phyloP scores from a whole-genome alignment of 2,329 filamentous ascomycete genomes.

The Fusarium equiseti region DNA sequence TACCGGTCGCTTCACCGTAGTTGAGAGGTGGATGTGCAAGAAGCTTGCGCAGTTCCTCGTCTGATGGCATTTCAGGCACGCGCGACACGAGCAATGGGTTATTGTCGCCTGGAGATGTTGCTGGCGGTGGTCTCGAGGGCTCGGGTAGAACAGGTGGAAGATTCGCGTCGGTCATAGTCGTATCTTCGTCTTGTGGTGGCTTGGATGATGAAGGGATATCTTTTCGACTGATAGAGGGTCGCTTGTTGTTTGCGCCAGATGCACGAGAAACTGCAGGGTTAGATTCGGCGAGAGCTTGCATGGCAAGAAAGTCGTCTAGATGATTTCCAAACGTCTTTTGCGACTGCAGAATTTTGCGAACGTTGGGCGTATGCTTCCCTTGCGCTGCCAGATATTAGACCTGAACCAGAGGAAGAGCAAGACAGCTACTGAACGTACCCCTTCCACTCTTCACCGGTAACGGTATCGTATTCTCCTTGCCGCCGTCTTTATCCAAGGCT shows the following conservation, averaged over 20 bases:
- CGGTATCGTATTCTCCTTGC: slow-evolving; percentile 77
- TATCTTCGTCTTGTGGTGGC: slow-evolving; percentile 44
- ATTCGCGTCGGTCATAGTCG: slow-evolving; percentile 44
- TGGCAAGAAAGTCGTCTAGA: slow-evolving; percentile 81
- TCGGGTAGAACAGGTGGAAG: slow-evolving; percentile 53
- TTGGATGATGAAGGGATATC: slow-evolving; percentile 44
- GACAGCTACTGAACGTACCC: slow-evolving; percentile 49
- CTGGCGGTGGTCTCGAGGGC: slow-evolving; percentile 50
- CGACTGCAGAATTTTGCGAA: slow-evolving; percentile 81
- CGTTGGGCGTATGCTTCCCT: slow-evolving; percentile 74
- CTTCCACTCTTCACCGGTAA: slow-evolving; percentile 68
- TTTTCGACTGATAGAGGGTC: slow-evolving; percentile 44
- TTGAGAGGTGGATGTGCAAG: slow-evolving; percentile 73
- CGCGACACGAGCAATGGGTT: slow-evolving; percentile 70
- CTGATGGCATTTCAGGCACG: slow-evolving; percentile 68
- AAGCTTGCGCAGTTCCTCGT: slow-evolving; percentile 73
- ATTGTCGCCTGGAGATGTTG: slow-evolving; percentile 61
- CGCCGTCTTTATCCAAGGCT: slow-evolving; percentile 84
- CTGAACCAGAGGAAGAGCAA: neutral
- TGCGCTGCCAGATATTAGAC: slow-evolving; percentile 50
- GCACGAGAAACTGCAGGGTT: slow-evolving; percentile 52
- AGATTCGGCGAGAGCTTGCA: slow-evolving; percentile 61
- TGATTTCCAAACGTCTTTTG: slow-evolving; percentile 89
- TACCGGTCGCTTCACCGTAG: slow-evolving; percentile 72
- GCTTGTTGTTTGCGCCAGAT: slow-evolving; percentile 49